Base-by-base conservation (phyloP, 805 yeast species). In the Lachancea kluyveri region DNA sequence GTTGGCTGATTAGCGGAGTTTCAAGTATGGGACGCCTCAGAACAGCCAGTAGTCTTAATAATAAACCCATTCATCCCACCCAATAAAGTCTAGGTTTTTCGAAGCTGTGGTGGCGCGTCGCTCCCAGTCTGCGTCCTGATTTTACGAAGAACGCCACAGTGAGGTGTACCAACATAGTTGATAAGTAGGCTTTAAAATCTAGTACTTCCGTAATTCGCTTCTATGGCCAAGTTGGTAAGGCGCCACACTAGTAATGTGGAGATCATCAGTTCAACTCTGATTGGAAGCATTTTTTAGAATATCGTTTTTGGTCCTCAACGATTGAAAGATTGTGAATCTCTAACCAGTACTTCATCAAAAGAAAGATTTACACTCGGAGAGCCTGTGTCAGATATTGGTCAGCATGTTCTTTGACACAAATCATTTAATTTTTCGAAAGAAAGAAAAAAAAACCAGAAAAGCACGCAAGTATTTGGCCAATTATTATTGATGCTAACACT, bases 241-340 rank as follows among this genome's bases (percentile, higher is more conserved):
- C 83, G 83, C 74, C 76, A 77, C 84, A 77, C 84, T 77, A 75
- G 83, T 77, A 77, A 77, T 77, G 83, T 77, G 74, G 76, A 75
- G 82, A 77, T 77, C 83, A 74, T 77, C 79, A 73, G 80, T 74
- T 74, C 80, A 68, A 74, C 64, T 74, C 79, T 72, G 79, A 74
- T 71, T 73, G 73, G 74, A 67, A 75, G 78, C 78, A 72, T 28
- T 40, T 43, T 49, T 52, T 56, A 11, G 43, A 42, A 38, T 53
- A 57, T 31, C 40, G 42, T 7, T 40, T 41, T 28, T 33, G 46
- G 28, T 38, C 48, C 9, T 20, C 45, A 17, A 24, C 45, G 20
- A 45, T 45, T 15, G 61, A 56, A 27, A 39, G 54, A 24, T 31
- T 52, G 36, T 40, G 61, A 32, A 35, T 48, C 17, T 56, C 41